Percentiles rank a stretch among this genome's conserved stretches.
phyloP scores from a whole-genome alignment of 495 filamentous ascomycete genomes.

The Halenospora varia region DNA sequence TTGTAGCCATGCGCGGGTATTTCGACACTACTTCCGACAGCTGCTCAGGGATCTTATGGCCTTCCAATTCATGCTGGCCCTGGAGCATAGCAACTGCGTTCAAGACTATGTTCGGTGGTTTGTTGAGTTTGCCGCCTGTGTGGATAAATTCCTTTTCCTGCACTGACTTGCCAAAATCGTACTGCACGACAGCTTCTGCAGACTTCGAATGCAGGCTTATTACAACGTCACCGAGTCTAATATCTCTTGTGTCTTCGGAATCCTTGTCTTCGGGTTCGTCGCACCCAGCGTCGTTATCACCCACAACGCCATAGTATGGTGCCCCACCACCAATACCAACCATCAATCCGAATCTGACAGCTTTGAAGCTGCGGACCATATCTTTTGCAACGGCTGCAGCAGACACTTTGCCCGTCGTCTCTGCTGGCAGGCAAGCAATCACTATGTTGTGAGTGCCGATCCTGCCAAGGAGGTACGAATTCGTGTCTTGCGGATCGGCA shows the following conservation, averaged over 20 bases:
- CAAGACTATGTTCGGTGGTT: slow-evolving; percentile 1
- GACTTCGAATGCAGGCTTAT: slow-evolving; percentile 24
- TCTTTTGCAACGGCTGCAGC: slow-evolving; percentile 28
- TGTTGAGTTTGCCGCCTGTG: background rate
- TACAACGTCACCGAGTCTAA: slow-evolving; percentile 34
- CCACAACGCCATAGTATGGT: slow-evolving; percentile 5
- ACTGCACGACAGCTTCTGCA: slow-evolving; percentile 25
- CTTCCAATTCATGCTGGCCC: background rate
- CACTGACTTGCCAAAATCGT: slow-evolving; percentile 15
- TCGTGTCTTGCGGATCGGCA: background rate
- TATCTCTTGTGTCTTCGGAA: slow-evolving; percentile 17
- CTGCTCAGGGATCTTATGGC: background rate
- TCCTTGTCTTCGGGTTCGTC: background rate
- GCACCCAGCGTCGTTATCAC: background rate
- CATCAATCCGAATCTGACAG: slow-evolving; percentile 17
- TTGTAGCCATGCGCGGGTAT: slow-evolving; percentile 12
- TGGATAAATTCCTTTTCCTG: background rate
- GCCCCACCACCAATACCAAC: slow-evolving; percentile 22
- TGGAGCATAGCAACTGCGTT: background rate
- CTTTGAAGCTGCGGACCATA: slow-evolving; percentile 20
- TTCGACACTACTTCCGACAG: slow-evolving; percentile 1
- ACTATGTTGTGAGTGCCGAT: slow-evolving; percentile 37
- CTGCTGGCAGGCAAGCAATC: slow-evolving; percentile 31
- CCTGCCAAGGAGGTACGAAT: slow-evolving; percentile 16
- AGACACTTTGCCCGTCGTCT: slow-evolving; percentile 27